Base-by-base conservation (phyloP, 73 alveolate species). In the Uronychia binucleata region DNA sequence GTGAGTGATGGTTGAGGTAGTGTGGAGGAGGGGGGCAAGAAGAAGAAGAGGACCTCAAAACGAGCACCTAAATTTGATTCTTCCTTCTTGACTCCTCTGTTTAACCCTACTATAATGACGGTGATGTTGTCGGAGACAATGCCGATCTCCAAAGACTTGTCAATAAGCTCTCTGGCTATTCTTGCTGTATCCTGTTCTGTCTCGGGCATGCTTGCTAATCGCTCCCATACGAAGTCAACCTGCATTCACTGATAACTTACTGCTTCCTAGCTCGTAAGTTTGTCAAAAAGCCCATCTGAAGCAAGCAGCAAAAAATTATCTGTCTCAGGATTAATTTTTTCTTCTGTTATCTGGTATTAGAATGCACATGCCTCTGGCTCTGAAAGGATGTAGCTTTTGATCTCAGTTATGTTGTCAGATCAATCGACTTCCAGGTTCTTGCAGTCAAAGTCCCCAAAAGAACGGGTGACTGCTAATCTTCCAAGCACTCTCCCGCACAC, bases 371-470 rank as follows among this genome's bases (percentile, higher is more conserved):
- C 79, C 13, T 89, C 95, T 26, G 95, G 95, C 84, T 89, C 92
- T 35, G 76, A 76, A 25, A 89, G 34, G 19, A 89, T 85, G 74
- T 84, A 89, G 82, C 86, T 84, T 57, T 84, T 84, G 27, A 89
- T 79, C 57, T 89, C 95, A 26, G 59, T 89, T 67, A 80, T 87
- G 30, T 77, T 89, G n/a, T 78, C 80, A 75, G 81, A 28, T 14
- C 82, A 89, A 29, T 89, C 90, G 8, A 89, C 95, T 33, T 89
- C 95, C 5, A 89, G 75, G 74, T 89, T 87, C 74, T 96, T 96
- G 79, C 94, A 93, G 59, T 96, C 97, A 87, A 96, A 96, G 82
- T 96, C 99, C 0, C 99, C 99, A 77, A 94, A 89, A 77, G 96
- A 91, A 60, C 99, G 81, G 31, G 98, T 93, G 26, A 96, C 94